phyloP scores from a whole-genome alignment of 495 filamentous ascomycete genomes.

The Articulospora tetracladia region DNA sequence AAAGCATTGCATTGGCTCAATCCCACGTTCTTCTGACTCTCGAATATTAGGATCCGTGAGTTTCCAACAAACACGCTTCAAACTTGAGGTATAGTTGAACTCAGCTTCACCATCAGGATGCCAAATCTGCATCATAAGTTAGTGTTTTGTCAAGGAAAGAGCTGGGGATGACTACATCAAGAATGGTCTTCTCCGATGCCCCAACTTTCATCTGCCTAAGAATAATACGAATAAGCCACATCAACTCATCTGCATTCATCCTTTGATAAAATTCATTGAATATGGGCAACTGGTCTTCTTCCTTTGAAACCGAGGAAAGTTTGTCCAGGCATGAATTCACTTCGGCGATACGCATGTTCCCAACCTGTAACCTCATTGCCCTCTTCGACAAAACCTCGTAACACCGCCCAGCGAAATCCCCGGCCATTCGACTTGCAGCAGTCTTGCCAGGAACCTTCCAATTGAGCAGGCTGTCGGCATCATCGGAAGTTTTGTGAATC shows the following conservation, averaged over 20 bases:
- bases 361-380: slow-evolving; percentile 67
- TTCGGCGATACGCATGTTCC: slow-evolving; percentile 78
- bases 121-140: slow-evolving; percentile 51
- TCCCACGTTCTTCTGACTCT: slow-evolving; percentile 66
- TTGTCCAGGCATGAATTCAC: slow-evolving; percentile 85
- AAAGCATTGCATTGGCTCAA: slow-evolving; percentile 86
- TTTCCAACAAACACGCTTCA: slow-evolving; percentile 94
- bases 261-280: slow-evolving; percentile 77
- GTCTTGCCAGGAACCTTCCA: slow-evolving; percentile 86
- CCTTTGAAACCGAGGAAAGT: slow-evolving; percentile 69
- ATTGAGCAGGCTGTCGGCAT: slow-evolving; percentile 79
- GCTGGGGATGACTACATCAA: slow-evolving; percentile 43
- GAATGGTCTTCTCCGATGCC: slow-evolving; percentile 87
- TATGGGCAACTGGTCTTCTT: slow-evolving; percentile 77
- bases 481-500: slow-evolving; percentile 87
- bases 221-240: slow-evolving; percentile 93
- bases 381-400: slow-evolving; percentile 82
- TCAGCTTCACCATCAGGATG: slow-evolving; percentile 88
- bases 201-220: slow-evolving; percentile 98
- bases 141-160: slow-evolving; percentile 2
- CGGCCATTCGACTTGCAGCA: slow-evolving; percentile 60
- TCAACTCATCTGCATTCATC: slow-evolving; percentile 91
- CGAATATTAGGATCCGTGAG: slow-evolving; percentile 72
- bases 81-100: slow-evolving; percentile 86
- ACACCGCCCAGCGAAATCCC: slow-evolving; percentile 88